A percentile compares a stretch with the other conserved stretches of the same genome.
These are phyloP conservation scores for Hymenoscyphus linearis DNA, from an alignment of 2,329 filamentous ascomycete species.

Conservation along the genomic window DNA sequence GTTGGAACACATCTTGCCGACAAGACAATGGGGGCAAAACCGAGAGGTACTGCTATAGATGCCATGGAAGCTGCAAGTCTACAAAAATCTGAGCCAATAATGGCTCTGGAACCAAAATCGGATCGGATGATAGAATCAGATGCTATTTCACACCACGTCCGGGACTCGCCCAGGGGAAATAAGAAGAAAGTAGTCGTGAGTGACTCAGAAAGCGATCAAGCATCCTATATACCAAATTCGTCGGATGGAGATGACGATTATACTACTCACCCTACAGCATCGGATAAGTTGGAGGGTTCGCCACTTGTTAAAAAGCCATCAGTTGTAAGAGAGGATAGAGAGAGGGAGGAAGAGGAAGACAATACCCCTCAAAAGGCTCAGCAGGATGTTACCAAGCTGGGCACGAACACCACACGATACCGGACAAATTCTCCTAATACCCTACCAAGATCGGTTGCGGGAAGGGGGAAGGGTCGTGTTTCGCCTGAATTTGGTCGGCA, in stretches of 20 bases:
- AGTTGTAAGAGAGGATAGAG: slow-evolving; percentile 42
- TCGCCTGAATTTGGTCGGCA: slow-evolving; percentile 21
- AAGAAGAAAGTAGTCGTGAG: slow-evolving; percentile 19
- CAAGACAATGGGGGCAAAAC: slow-evolving; percentile 48
- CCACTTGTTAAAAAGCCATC: slow-evolving; percentile 38
- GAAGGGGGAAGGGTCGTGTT: slow-evolving; percentile 23
- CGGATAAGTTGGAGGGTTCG: slow-evolving; percentile 20
- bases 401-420: slow-evolving; percentile 7
- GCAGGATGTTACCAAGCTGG: slow-evolving; percentile 9
- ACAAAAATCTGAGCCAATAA: slow-evolving; percentile 3
- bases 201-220: slow-evolving; percentile 27
- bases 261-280: slow-evolving; percentile 10
- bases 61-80: slow-evolving; percentile 22
- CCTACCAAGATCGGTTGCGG: slow-evolving; percentile 21
- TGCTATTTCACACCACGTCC: slow-evolving; percentile 4
- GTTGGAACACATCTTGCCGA: slow-evolving; percentile 39
- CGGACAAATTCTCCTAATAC: slow-evolving; percentile 26
- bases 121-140: slow-evolving; percentile 1
- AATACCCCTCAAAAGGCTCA: slow-evolving; percentile 17
- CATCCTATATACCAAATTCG: slow-evolving; percentile 23
- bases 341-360: slow-evolving; percentile 36
- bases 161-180: slow-evolving; percentile 16
- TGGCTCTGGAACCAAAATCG: slow-evolving; percentile 1
- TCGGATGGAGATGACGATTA: slow-evolving; percentile 30
- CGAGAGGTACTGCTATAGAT: slow-evolving; percentile 44